Evolutionary conservation across 305 asterid species (phyloP).

Genomic region (Galium porrigens): DNA sequence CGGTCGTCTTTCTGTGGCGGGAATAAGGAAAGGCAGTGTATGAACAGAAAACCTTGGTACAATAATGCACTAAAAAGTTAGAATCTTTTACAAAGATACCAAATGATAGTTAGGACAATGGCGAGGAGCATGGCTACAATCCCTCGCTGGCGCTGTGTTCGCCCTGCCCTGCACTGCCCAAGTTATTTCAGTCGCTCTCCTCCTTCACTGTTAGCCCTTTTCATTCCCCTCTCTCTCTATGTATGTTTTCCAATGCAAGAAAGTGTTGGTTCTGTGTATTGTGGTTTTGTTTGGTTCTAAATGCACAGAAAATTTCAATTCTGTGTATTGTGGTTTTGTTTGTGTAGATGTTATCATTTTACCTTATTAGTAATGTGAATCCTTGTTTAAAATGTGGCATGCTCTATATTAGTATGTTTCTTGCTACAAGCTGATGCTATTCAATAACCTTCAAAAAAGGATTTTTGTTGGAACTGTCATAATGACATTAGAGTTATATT

Average conservation of each 20-base stretch:
- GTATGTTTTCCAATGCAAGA: background rate
- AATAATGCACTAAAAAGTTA: background rate
- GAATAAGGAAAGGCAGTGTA: constrained; percentile 20
- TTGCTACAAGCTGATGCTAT: background rate
- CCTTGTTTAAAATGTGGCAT: background rate
- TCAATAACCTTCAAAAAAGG: background rate
- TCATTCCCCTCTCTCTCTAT: background rate
- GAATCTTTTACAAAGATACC: constrained; percentile 15
- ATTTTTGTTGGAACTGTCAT: background rate
- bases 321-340: background rate
- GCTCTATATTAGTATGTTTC: background rate
- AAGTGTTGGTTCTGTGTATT: background rate
- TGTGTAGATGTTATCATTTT: background rate
- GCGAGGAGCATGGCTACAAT: constrained; percentile 46
- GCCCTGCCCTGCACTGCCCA: constrained; percentile 31
- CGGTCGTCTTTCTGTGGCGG: constrained; percentile 28
- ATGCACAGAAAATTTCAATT: constrained; percentile 1
- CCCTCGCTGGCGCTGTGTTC: constrained; percentile 50
- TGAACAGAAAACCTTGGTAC: background rate
- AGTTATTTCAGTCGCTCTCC: constrained; percentile 24
- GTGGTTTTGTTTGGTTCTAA: background rate
- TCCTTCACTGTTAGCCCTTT: constrained; percentile 26
- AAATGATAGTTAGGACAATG: constrained; percentile 28
- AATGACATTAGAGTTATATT: background rate
- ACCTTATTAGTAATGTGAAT: background rate